phyloP scores from a whole-genome alignment of 768 basidiomycete genomes.

The Podaxis rugospora region DNA sequence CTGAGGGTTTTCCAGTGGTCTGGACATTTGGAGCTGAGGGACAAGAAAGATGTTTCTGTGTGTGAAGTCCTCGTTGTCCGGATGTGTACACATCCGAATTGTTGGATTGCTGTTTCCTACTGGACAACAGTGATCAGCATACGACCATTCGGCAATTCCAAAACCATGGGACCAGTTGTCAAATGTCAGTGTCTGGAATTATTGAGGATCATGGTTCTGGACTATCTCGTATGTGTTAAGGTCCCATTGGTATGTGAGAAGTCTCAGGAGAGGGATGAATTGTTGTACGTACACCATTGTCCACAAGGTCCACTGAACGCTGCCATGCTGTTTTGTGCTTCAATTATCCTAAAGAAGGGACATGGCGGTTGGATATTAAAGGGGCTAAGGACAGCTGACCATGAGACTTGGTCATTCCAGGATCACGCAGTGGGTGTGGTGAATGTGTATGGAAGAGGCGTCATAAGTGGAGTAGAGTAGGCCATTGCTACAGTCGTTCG shows the following conservation, averaged over 20 bases:
- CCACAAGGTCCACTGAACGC: not conserved
- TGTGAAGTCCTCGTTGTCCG: constrained; percentile 1
- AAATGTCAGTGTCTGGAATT: not conserved
- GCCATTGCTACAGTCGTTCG: not conserved
- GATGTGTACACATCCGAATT: not conserved
- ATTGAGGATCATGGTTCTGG: constrained; percentile 3
- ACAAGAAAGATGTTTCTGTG: not conserved
- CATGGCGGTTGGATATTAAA: not conserved
- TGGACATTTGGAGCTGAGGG: not conserved
- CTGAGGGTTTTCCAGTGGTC: not conserved
- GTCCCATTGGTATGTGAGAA: constrained; percentile 7
- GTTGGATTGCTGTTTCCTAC: not conserved
- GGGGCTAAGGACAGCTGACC: not conserved
- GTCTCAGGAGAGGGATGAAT: constrained; percentile 8
- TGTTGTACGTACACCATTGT: constrained; percentile 2
- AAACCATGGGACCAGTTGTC: constrained; percentile 1
- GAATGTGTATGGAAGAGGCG: constrained; percentile 2
- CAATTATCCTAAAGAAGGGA: constrained; percentile 4
- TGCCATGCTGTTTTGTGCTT: not conserved
- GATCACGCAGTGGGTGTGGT: not conserved
- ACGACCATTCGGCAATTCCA: not conserved
- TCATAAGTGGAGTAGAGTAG: constrained; percentile 2
- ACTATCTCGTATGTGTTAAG: not conserved
- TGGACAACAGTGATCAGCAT: not conserved
- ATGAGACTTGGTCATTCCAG: constrained; percentile 2